Percentiles rank a stretch among this genome's conserved stretches.
These are phyloP conservation scores for Phytophthora europaea DNA, from an alignment of 352 stramenopile genomes.

Conservation along the genomic window DNA sequence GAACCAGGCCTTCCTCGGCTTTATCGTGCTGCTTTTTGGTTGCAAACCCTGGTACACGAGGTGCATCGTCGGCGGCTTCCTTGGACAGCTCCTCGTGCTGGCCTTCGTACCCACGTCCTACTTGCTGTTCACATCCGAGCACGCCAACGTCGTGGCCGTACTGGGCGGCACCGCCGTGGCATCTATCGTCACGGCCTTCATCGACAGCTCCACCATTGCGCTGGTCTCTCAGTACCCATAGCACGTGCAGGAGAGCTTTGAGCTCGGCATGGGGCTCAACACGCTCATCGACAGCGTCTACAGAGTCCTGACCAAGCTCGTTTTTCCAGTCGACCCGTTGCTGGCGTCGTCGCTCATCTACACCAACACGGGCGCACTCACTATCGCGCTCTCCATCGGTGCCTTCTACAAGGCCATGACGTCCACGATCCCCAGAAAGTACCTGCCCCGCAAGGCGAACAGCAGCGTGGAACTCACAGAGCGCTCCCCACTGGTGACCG, in stretches of 20 bases:
- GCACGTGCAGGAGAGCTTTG: conserved; percentile 84
- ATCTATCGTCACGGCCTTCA: conserved; percentile 81
- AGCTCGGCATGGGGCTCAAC: conserved; percentile 84
- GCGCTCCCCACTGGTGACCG: conserved; percentile 51
- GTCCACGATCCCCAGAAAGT: conserved; percentile 69
- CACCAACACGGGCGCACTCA: conserved; percentile 86
- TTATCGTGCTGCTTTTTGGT: conserved; percentile 72
- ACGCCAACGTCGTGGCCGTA: conserved; percentile 71
- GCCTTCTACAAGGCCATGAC: conserved; percentile 78
- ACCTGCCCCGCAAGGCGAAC: conserved; percentile 41
- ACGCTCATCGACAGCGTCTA: conserved; percentile 88
- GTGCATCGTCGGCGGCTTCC: conserved; percentile 84
- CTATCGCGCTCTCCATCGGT: conserved; percentile 79
- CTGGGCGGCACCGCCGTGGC: conserved; percentile 71
- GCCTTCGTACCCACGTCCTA: conserved; percentile 84
- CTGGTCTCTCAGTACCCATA: conserved; percentile 85
- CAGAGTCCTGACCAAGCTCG: conserved; percentile 83
- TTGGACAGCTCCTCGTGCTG: conserved; percentile 77
- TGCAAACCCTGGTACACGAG: conserved; percentile 70
- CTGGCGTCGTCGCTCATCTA: conserved; percentile 82
- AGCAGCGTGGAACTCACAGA: conserved; percentile 69
- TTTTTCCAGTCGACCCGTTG: conserved; percentile 71
- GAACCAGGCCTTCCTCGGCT: conserved; percentile 71
- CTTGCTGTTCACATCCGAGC: conserved; percentile 76
- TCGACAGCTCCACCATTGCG: conserved; percentile 87